Conservation (phyloP, 164 flowering plant genomes). For the Buxus sempervirens region DNA sequence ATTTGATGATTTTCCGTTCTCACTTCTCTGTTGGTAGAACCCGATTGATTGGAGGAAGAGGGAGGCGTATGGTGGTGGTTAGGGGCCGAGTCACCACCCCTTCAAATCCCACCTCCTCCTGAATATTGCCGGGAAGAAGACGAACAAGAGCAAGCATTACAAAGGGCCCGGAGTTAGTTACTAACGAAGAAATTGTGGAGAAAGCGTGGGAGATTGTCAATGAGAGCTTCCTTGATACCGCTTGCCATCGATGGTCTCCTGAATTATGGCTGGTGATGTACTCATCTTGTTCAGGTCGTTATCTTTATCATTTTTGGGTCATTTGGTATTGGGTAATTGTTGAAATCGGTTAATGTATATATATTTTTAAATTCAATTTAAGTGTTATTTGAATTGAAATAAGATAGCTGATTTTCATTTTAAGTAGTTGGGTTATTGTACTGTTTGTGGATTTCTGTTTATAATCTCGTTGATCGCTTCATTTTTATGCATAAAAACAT, state of each 20-base stretch:
- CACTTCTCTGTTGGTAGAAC: too few relatives aligned
- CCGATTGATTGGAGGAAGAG: too few relatives aligned
- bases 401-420: neutral
- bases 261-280: conserved; percentile 65
- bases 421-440: neutral
- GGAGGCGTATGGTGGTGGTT: too few relatives aligned
- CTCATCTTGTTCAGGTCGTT: neutral
- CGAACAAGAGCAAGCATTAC: conserved; percentile 7
- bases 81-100: conserved; percentile 16
- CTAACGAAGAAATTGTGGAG: conserved; percentile 70
- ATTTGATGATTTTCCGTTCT: too few relatives aligned
- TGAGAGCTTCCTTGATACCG: conserved; percentile 70
- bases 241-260: conserved; percentile 65
- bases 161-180: conserved; percentile 31
- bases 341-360: too few relatives aligned
- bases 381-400: neutral
- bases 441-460: too few relatives aligned
- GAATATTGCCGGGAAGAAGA: conserved; percentile 33
- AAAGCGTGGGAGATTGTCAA: conserved; percentile 95
- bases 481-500: too few relatives aligned
- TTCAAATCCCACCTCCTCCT: conserved; percentile 14
- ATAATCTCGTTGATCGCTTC: neutral
- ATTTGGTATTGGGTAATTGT: too few relatives aligned
- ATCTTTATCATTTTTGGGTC: neutral
- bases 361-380: too few relatives aligned